A percentile compares a stretch with the other conserved stretches of the same genome.
Conservation (phyloP, 164 flowering plant genomes). For the Sextonia rubra region DNA sequence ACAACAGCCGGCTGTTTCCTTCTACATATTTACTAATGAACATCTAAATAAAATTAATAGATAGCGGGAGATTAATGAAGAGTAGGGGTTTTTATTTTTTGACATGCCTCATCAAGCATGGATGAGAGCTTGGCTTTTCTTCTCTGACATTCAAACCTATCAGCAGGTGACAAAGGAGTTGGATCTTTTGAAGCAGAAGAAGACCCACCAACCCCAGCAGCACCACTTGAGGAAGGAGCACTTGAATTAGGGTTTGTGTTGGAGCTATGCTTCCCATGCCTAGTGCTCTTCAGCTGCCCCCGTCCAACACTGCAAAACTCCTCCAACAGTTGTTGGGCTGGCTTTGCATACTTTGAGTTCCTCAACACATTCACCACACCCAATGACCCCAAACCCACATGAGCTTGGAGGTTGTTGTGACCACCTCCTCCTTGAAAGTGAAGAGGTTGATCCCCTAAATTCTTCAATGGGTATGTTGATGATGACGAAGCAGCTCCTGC, state of each 20-base stretch:
- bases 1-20: conserved; percentile 30
- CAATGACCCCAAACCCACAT: conserved; percentile 41
- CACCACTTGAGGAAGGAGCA: conserved; percentile 13
- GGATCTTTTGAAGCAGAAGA: conserved; percentile 55
- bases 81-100: neutral
- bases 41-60: neutral
- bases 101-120: conserved; percentile 96
- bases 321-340: conserved; percentile 80
- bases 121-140: conserved; percentile 85
- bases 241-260: conserved; percentile 43
- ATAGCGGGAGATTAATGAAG: neutral
- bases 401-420: conserved; percentile 31
- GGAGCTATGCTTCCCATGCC: conserved; percentile 18
- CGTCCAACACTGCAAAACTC: conserved; percentile 94
- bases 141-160: conserved; percentile 82
- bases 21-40: neutral
- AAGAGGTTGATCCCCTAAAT: conserved; percentile 16
- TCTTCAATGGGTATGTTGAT: conserved; percentile 30
- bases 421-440: conserved; percentile 27
- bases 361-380: conserved; percentile 47
- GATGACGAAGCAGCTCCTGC: conserved; percentile 22
- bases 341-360: conserved; percentile 64
- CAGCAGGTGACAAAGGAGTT: conserved; percentile 66
- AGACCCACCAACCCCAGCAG: conserved; percentile 28
- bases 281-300: conserved; percentile 38